Conservation (phyloP, 176 grass and related monocot species). For the Cenchrus fungigraminus region DNA sequence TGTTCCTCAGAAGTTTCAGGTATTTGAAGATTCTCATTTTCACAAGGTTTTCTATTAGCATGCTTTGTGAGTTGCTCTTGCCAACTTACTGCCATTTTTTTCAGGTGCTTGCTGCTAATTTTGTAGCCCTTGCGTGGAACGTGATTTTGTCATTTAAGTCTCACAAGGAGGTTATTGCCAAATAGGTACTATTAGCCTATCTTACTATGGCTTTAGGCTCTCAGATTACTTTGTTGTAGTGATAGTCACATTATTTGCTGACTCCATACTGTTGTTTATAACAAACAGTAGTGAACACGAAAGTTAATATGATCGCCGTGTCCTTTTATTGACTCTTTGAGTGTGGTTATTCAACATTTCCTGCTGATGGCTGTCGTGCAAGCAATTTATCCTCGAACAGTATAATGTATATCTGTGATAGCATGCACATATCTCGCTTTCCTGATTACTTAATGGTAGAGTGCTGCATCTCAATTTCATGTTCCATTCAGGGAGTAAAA, state of each 20-base stretch:
- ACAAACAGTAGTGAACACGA: background rate
- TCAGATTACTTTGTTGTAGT: background rate
- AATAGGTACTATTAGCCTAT: conserved; percentile 46
- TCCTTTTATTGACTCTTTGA: background rate
- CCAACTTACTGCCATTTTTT: background rate
- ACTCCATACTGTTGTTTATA: background rate
- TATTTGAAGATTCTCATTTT: conserved; percentile 13
- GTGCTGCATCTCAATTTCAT: background rate
- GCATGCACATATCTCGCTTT: background rate
- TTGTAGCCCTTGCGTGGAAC: conserved; percentile 86
- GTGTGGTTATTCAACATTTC: background rate
- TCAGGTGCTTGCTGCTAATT: conserved; percentile 80
- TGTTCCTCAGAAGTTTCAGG: conserved; percentile 94
- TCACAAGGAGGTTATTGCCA: conserved; percentile 66
- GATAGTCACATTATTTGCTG: too few relatives aligned
- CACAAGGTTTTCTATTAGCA: background rate
- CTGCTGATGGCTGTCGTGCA: background rate
- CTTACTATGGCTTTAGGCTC: background rate
- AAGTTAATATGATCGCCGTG: background rate
- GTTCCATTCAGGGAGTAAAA: background rate
- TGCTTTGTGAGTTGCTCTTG: background rate
- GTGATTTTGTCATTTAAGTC: conserved; percentile 93
- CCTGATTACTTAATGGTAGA: background rate
- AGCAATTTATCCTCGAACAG: background rate
- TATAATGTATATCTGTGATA: background rate